Conservation (phyloP, 2,329 filamentous ascomycete species). For the Aureobasidium sp. region DNA sequence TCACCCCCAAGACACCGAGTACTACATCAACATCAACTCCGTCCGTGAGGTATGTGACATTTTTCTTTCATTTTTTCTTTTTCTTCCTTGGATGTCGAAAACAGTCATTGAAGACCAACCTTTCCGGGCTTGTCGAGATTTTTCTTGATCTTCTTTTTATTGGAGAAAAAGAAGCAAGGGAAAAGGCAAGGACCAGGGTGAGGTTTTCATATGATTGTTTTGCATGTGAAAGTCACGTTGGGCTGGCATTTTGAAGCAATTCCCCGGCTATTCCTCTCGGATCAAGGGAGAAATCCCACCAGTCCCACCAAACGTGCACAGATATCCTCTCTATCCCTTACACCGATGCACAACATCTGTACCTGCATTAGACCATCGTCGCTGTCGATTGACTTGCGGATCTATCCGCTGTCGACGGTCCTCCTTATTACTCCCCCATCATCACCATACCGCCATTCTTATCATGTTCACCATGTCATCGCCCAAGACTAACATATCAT, state of each 20-base stretch:
- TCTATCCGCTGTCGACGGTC: conserved; percentile 12
- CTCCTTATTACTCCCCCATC: not conserved
- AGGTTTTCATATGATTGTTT: conserved; percentile 7
- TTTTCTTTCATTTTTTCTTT: conserved; percentile 17
- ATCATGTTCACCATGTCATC: not conserved
- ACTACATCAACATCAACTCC: conserved; percentile 99
- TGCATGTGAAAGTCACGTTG: conserved; percentile 12
- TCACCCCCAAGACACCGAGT: conserved; percentile 90
- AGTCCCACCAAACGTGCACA: conserved; percentile 12
- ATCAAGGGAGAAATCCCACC: conserved; percentile 15
- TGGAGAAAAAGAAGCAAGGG: conserved; percentile 7
- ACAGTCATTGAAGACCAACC: not conserved
- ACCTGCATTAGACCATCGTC: conserved; percentile 9
- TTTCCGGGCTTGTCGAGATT: conserved; percentile 3
- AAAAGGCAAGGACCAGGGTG: not conserved
- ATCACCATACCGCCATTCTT: not conserved
- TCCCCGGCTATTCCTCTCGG: conserved; percentile 15
- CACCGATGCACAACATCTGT: conserved; percentile 16
- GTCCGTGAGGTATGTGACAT: conserved; percentile 83
- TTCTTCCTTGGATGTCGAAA: not conserved
- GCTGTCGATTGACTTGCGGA: conserved; percentile 6
- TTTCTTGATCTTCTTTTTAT: conserved; percentile 8
- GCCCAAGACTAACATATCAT: not conserved
- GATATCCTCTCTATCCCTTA: conserved; percentile 10
- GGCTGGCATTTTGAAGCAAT: not conserved